phyloP scores from a whole-genome alignment of 176 grass and related monocot genomes.

The Themeda triandra region DNA sequence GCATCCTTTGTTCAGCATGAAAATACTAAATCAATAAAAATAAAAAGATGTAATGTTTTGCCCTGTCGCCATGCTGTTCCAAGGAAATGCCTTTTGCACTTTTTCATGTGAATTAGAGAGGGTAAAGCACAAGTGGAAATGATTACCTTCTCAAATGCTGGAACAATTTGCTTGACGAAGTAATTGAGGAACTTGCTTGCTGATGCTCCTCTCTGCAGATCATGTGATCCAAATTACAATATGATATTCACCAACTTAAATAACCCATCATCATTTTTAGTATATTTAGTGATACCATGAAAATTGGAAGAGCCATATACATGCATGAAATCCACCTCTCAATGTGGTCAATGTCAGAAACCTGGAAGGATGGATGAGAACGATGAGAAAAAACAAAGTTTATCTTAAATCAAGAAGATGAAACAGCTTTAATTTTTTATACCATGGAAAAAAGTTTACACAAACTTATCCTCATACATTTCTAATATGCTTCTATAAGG shows the following conservation, averaged over 20 bases:
- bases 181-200: conserved; percentile 96
- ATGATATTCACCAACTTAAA: conserved; percentile 14
- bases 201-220: conserved; percentile 81
- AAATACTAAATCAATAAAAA: neutral
- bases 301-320: conserved; percentile 96
- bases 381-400: conserved; percentile 9
- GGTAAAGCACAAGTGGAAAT: conserved; percentile 24
- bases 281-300: conserved; percentile 58
- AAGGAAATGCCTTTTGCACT: neutral
- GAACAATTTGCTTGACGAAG: conserved; percentile 87
- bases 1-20: neutral
- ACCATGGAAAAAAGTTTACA: neutral
- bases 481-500: neutral
- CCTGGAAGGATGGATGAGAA: conserved; percentile 44
- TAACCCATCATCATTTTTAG: neutral
- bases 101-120: neutral
- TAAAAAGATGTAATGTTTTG: neutral
- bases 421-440: neutral
- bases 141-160: conserved; percentile 94
- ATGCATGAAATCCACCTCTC: conserved; percentile 94
- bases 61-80: neutral
- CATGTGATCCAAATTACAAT: conserved; percentile 28
- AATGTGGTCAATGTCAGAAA: conserved; percentile 83
- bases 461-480: neutral
- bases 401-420: neutral